Evolutionary conservation across 139 green algal genomes (phyloP).

Genomic region (Yamagishiella unicocca): DNA sequence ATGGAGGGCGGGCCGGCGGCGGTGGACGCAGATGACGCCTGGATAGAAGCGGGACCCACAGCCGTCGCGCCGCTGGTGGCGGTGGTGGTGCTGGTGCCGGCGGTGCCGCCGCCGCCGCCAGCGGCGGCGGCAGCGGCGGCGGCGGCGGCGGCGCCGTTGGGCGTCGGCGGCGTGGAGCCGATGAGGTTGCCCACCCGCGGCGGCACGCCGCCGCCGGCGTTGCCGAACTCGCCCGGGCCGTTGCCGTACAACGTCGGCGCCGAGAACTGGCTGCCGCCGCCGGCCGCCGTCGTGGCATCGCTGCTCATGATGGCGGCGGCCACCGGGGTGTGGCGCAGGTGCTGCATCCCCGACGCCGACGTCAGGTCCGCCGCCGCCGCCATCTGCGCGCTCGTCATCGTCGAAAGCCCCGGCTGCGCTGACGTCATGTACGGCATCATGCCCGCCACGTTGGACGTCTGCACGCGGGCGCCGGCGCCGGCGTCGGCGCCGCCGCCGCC

Average conservation of each 20-base stretch:
- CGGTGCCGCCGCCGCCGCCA: neutral
- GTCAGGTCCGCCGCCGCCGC: constrained; percentile 33
- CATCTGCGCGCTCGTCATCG: constrained; percentile 45
- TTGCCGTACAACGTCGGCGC: neutral
- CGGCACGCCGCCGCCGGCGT: constrained; percentile 16
- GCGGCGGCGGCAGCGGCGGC: neutral
- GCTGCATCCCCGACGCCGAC: constrained; percentile 30
- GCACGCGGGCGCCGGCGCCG: neutral
- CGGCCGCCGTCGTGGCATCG: constrained; percentile 9
- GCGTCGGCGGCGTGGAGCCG: neutral
- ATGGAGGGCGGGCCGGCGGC: constrained; percentile 35
- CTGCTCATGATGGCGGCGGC: constrained; percentile 24
- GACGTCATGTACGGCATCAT: constrained; percentile 30
- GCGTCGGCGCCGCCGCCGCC: neutral
- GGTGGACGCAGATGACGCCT: constrained; percentile 16
- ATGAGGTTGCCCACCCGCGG: constrained; percentile 1
- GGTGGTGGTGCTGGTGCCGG: neutral
- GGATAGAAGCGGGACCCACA: constrained; percentile 6
- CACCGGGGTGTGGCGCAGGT: neutral
- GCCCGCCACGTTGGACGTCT: neutral
- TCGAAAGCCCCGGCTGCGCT: neutral
- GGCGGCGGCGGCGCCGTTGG: neutral
- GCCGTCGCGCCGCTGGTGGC: constrained; percentile 29
- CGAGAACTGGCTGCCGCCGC: constrained; percentile 11
- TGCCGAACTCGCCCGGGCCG: no score